Percentiles rank a stretch among this genome's conserved stretches.
Conservation (phyloP, 768 basidiomycete species). For the Boletus rex-veris region DNA sequence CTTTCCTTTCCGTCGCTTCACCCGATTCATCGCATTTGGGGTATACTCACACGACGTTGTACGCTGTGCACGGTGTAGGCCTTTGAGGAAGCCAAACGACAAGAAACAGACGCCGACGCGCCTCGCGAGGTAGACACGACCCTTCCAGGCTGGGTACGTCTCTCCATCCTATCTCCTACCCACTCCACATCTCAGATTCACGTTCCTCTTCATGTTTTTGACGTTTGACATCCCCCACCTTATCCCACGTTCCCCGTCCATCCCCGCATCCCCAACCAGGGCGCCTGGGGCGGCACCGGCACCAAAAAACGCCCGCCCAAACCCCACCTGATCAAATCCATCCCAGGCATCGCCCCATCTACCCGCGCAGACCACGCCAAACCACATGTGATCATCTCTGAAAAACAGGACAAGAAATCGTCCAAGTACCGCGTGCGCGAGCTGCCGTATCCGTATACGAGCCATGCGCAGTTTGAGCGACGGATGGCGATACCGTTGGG, state of each 20-base stretch:
- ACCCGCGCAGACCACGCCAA: conserved; percentile 82
- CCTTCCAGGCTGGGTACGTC: conserved; percentile 89
- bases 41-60: not conserved
- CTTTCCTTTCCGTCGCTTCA: too few species aligned
- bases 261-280: conserved; percentile 42
- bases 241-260: not conserved
- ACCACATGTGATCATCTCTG: conserved; percentile 90
- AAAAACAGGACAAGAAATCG: conserved; percentile 93
- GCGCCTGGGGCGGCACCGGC: conserved; percentile 88
- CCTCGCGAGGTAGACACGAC: conserved; percentile 86
- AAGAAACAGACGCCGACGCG: conserved; percentile 83
- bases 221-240: too few species aligned
- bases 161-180: not conserved
- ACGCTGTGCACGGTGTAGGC: conserved; percentile 44
- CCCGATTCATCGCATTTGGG: too few species aligned
- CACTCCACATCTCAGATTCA: too few species aligned
- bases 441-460: conserved; percentile 92
- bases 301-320: conserved; percentile 56
- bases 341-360: conserved; percentile 75
- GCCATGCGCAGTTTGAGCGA: conserved; percentile 87
- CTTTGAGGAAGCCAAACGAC: conserved; percentile 80
- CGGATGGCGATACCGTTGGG: conserved; percentile 80
- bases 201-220: not conserved
- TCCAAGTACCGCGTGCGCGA: conserved; percentile 87
- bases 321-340: conserved; percentile 72